These are phyloP conservation scores for Hemileccinum impolitum DNA, from an alignment of 768 basidiomycete species.

Conservation along the genomic window DNA sequence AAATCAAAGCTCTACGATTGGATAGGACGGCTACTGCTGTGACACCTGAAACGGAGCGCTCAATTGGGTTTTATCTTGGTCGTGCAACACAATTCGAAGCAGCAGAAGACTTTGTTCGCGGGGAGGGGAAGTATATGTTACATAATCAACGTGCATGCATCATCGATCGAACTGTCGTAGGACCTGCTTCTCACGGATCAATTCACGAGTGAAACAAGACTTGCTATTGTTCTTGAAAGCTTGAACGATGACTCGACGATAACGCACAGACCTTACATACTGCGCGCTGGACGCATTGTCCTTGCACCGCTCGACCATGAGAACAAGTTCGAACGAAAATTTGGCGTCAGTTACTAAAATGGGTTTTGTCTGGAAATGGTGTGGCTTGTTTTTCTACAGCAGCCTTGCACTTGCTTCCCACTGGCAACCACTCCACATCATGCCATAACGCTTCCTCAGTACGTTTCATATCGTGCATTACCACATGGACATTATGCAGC, in stretches of 20 bases:
- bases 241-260: background rate
- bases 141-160: slow-evolving; percentile 9
- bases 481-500: slow-evolving; percentile 1
- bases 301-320: background rate
- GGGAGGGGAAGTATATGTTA: slow-evolving; percentile 6
- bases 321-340: slow-evolving; percentile 10
- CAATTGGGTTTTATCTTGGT: too few relatives aligned
- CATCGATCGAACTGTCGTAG: background rate
- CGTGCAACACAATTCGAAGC: background rate
- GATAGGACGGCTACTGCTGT: too few relatives aligned
- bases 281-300: too few relatives aligned
- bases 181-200: slow-evolving; percentile 7
- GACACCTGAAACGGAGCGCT: too few relatives aligned
- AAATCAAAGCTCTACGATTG: too few relatives aligned
- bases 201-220: background rate
- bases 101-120: background rate
- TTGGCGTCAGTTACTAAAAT: slow-evolving; percentile 7
- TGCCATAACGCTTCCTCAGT: background rate
- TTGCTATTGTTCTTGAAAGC: slow-evolving; percentile 1
- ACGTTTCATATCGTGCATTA: background rate
- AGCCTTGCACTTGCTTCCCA: background rate
- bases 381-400: slow-evolving; percentile 20
- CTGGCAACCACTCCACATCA: background rate
- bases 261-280: background rate
- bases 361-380: slow-evolving; percentile 18